Evolutionary conservation across 306 rosid genomes (phyloP).

Genomic region (Acacia crassicarpa): DNA sequence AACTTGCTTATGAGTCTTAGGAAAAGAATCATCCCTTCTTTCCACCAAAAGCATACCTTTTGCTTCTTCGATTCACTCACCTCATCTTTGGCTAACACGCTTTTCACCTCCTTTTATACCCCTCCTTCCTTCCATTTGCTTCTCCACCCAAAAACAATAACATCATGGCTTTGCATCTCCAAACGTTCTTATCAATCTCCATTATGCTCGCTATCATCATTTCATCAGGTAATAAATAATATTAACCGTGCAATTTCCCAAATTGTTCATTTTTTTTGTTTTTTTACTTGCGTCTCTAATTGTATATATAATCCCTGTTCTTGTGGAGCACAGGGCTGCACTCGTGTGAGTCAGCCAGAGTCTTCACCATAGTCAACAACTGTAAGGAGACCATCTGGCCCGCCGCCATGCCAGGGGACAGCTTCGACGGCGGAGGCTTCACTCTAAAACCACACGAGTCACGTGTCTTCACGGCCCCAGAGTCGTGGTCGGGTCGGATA

Average conservation of each 20-base stretch:
- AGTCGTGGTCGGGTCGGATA: conserved; percentile 78
- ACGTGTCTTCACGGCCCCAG: conserved; percentile 57
- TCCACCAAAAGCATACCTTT: conserved; percentile 33
- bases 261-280: not conserved
- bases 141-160: not conserved
- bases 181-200: conserved; percentile 34
- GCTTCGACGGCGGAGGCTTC: conserved; percentile 82
- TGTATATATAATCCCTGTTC: not conserved
- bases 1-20: conserved; percentile 57
- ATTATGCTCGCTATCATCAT: conserved; percentile 40
- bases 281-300: not conserved
- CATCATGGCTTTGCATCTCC: conserved; percentile 50
- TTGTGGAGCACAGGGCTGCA: conserved; percentile 44
- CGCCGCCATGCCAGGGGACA: conserved; percentile 61
- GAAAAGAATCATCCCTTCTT: conserved; percentile 56
- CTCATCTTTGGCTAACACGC: conserved; percentile 42
- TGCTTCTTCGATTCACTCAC: conserved; percentile 39
- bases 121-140: not conserved
- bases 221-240: conserved; percentile 55
- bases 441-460: conserved; percentile 65
- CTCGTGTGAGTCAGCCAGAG: conserved; percentile 57
- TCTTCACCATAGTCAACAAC: conserved; percentile 72
- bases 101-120: not conserved
- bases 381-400: conserved; percentile 94
- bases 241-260: not conserved